Percentiles rank a stretch among this genome's conserved stretches.
Evolutionary conservation across 2,329 filamentous ascomycete species (phyloP).

Genomic region (Dactylellina parvicollis): DNA sequence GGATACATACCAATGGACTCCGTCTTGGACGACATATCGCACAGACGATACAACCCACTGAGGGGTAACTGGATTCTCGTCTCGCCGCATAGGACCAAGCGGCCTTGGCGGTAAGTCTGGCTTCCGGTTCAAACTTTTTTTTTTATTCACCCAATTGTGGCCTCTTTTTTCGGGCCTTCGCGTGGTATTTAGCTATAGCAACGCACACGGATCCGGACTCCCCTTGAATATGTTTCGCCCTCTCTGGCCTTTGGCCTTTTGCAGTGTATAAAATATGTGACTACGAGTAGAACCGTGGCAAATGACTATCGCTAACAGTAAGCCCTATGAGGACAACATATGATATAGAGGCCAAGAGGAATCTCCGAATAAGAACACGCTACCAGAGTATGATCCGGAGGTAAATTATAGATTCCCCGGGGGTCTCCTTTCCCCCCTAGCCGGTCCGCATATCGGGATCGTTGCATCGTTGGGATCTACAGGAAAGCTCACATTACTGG

Average conservation of each 20-base stretch:
- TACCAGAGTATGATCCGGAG: conserved; percentile 83
- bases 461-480: conserved; percentile 15
- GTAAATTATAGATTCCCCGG: conserved; percentile 61
- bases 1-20: conserved; percentile 27
- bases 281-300: too few species aligned
- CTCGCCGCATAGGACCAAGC: conserved; percentile 93
- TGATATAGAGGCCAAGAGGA: conserved; percentile 85
- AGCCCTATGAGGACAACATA: too few species aligned
- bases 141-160: neutral
- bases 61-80: conserved; percentile 92
- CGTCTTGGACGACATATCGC: conserved; percentile 92
- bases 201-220: conserved; percentile 3
- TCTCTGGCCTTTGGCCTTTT: neutral
- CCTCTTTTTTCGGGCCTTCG: conserved; percentile 5
- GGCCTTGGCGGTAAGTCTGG: conserved; percentile 89
- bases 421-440: neutral
- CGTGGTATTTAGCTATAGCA: conserved; percentile 25
- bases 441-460: neutral
- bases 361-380: conserved; percentile 71
- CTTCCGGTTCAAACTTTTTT: neutral
- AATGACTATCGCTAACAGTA: too few species aligned
- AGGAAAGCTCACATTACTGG: conserved; percentile 8
- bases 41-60: conserved; percentile 91
- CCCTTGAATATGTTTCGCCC: neutral
- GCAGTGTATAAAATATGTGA: conserved; percentile 2